A percentile compares a stretch with the other conserved stretches of the same genome.
Conservation (phyloP, 495 filamentous ascomycete species). For the Parathielavia hyrcaniae region DNA sequence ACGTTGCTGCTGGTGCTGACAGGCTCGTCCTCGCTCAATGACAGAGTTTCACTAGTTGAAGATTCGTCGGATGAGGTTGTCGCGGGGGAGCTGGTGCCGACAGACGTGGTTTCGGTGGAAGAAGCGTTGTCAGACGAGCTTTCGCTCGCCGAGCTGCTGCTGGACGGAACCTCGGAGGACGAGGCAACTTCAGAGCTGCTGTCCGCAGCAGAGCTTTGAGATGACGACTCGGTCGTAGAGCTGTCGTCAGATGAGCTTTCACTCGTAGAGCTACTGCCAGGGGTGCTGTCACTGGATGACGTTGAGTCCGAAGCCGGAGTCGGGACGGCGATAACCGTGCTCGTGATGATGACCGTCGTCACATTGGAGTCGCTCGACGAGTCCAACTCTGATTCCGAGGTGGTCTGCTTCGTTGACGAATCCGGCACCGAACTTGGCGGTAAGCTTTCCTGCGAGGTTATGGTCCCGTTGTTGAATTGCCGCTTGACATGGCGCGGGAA, state of each 20-base stretch:
- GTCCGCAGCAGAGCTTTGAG: neutral
- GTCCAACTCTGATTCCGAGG: slow-evolving; percentile 1
- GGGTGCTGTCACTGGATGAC: neutral
- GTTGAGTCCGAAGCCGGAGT: slow-evolving; percentile 4
- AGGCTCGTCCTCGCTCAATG: neutral
- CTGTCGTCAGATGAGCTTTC: slow-evolving; percentile 4
- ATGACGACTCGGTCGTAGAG: slow-evolving; percentile 1
- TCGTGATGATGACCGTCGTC: slow-evolving; percentile 27
- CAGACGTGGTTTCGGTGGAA: neutral
- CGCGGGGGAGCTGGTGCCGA: neutral
- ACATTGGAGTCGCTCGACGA: slow-evolving; percentile 11
- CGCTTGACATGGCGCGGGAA: slow-evolving; percentile 57
- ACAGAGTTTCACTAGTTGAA: neutral
- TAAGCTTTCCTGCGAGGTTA: slow-evolving; percentile 27
- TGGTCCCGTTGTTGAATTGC: slow-evolving; percentile 45
- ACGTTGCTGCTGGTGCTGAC: neutral
- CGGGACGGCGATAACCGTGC: slow-evolving; percentile 23
- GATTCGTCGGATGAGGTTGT: neutral
- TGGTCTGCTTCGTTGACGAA: slow-evolving; percentile 29
- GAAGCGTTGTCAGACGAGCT: neutral
- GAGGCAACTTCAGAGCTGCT: neutral
- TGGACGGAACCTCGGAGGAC: neutral
- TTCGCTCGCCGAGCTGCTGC: neutral
- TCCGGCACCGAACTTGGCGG: slow-evolving; percentile 19
- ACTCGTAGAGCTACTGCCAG: slow-evolving; percentile 1